These are phyloP conservation scores for Mallotus japonicus DNA, from an alignment of 441 rosid genomes.

Conservation along the genomic window DNA sequence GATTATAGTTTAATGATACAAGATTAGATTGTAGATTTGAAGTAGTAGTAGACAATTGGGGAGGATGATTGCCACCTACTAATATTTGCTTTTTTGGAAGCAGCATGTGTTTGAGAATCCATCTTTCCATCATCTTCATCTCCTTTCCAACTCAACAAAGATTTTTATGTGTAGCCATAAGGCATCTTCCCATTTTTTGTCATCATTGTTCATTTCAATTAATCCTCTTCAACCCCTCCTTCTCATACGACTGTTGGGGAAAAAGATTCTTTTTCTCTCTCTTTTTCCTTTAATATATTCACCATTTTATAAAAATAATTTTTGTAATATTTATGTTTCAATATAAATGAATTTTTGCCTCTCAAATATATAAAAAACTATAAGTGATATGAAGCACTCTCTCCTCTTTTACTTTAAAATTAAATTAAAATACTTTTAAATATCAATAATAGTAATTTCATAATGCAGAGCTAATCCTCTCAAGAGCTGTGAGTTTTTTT, in stretches of 20 bases:
- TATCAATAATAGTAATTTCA: too few species aligned
- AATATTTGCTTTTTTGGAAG: conserved; percentile 33
- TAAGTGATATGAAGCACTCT: too few species aligned
- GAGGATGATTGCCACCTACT: conserved; percentile 43
- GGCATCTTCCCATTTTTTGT: conserved; percentile 12
- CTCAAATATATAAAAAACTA: too few species aligned
- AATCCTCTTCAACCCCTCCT: neutral
- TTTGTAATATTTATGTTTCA: too few species aligned
- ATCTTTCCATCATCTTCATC: conserved; percentile 36
- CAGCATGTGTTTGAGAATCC: conserved; percentile 53
- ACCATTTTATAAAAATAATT: too few species aligned
- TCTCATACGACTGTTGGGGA: too few species aligned
- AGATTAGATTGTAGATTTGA: conserved; percentile 25
- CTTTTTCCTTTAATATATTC: neutral
- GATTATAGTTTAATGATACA: neutral
- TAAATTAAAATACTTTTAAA: too few species aligned
- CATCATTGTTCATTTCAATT: neutral
- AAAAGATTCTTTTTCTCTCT: too few species aligned
- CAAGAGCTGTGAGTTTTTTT: too few species aligned
- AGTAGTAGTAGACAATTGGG: conserved; percentile 40
- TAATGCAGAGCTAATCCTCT: too few species aligned
- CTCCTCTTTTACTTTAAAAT: too few species aligned
- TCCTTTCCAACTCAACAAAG: conserved; percentile 50
- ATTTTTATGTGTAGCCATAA: neutral
- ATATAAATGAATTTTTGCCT: too few species aligned